These are phyloP conservation scores for Barbarea vulgaris DNA, from an alignment of 345 rosid genomes.

Conservation along the genomic window DNA sequence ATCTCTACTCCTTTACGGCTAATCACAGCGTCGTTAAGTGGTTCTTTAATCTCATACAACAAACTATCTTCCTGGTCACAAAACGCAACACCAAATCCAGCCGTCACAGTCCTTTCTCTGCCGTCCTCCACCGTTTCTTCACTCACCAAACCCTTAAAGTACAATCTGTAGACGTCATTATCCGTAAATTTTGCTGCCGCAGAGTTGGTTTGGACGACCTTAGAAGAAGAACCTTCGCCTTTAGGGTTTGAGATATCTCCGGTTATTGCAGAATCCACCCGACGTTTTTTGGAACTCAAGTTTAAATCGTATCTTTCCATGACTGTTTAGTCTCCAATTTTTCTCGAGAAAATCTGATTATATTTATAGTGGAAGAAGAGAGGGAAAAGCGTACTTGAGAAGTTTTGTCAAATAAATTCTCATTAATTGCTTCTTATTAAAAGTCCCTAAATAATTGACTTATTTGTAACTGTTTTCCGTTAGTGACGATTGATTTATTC, in stretches of 20 bases:
- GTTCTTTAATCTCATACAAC: slow-evolving; percentile 18
- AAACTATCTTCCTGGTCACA: background rate
- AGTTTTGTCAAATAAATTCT: background rate
- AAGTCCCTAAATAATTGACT: too few relatives aligned
- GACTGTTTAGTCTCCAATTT: background rate
- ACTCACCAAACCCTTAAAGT: slow-evolving; percentile 12
- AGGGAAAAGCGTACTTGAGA: background rate
- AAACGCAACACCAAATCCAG: slow-evolving; percentile 3
- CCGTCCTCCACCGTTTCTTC: background rate
- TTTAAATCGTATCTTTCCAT: background rate
- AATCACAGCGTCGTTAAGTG: background rate
- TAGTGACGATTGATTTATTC: too few relatives aligned
- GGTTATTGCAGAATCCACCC: background rate
- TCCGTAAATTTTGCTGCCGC: background rate
- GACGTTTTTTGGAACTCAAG: background rate
- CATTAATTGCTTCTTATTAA: too few relatives aligned
- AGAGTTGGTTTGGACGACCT: background rate
- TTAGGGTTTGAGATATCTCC: slow-evolving; percentile 6
- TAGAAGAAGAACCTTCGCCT: background rate
- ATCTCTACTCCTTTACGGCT: background rate
- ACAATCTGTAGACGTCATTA: background rate
- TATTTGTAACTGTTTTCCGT: too few relatives aligned
- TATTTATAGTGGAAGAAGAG: background rate
- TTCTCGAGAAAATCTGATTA: background rate
- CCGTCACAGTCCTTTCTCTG: background rate